Base-by-base conservation (phyloP, 352 stramenopile species). In the Pythium aristosporum region DNA sequence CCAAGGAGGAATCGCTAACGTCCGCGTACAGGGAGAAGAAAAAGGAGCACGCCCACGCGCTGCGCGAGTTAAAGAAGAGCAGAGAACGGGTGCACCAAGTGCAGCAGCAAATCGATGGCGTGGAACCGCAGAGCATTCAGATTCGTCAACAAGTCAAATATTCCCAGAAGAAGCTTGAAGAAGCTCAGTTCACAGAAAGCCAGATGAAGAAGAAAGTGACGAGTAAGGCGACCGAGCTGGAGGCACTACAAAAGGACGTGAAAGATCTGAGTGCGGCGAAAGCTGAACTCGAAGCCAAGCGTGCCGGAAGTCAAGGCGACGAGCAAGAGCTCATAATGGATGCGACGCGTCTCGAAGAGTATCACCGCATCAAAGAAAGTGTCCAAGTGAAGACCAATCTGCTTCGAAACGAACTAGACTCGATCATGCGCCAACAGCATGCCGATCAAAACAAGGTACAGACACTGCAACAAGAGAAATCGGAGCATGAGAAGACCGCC, bases 81-180 rank as follows among this genome's bases (percentile, higher is more conserved):
- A 75, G 86, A 49, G 82, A 89, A 25, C 72, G 87, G 49, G 82
- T 96, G 20, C 75, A 87, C 34, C 72, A 89, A 21, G 70, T 96
- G 12, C 79, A 98, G 57, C 73, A 85, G 39, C 77, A 97, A 55
- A 85, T 98, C 44, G 82, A 98, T 46, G 68, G 79, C 6, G 87
- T 89, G 11, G 75, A 91, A 50, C 85, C 85, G 12, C 74, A 87
- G 42, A 65, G 83, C 53, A 93, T 96, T 54, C 71, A 87, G 41
- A 56, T 98, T 30, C 93, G 96, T 48, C 89, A 98, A 57, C 80
- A 97, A 61, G 83, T 92, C 2, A 97, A 97, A 58, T 88, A 88
- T 62, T 77, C 74, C 0, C 72, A 84, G 47, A 90, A 85, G 65
- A 89, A 88, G 51, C 74, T 89, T 1, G 61, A 78, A 6, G 77